Evolutionary conservation across 306 rosid species (phyloP), one percentile per base, ranked within the genome.

Genomic region (Vicia sativa): DNA sequence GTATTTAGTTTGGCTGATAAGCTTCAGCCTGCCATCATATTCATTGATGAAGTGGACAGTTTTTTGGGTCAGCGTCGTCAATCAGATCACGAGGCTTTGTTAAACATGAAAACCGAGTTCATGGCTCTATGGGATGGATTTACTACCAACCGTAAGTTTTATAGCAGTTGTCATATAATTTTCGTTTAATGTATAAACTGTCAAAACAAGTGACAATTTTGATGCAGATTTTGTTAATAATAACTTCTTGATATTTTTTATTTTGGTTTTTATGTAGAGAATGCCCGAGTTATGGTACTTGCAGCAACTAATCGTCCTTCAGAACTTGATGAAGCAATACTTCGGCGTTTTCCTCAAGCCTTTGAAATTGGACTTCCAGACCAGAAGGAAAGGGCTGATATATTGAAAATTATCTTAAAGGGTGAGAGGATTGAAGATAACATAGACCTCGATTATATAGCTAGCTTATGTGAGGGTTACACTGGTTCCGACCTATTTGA

Each of bases 61-160:
- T 95, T 95, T 67, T 83, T 95, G 90, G 99, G 99, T 56, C 97
- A 95, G 78, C 96, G 99, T 8, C 96, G 96, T 15, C 79, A 78
- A 29, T 49, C 99, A 38, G 99, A 95, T 82, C 97, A 95, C 25
- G 99, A 95, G 79, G 95, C 96, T 45, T 63, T 87, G 65, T 82
- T 92, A 49, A 95, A 88, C 87, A 95, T 95, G 97, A 95, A 95
- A 82, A 90, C 99, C 31, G 99, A 95, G 81, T 95, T 95, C 79
- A 95, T 95, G 99, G 87, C 99, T 59, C 82, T 90, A 38, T 95
- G 99, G 99, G 99, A 95, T 77, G 99, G 99, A 23, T 95, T 95
- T 74, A 90, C 96, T 41, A 95, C 99, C 16, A 97, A 95, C 78
- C 95, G 99, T 95, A 76, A 87, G 97, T 85, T 25, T 50, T 29